Evolutionary conservation across 257 asterid species (phyloP), one percentile per base, ranked within the genome.

Genomic region (Verbascum thapsus): DNA sequence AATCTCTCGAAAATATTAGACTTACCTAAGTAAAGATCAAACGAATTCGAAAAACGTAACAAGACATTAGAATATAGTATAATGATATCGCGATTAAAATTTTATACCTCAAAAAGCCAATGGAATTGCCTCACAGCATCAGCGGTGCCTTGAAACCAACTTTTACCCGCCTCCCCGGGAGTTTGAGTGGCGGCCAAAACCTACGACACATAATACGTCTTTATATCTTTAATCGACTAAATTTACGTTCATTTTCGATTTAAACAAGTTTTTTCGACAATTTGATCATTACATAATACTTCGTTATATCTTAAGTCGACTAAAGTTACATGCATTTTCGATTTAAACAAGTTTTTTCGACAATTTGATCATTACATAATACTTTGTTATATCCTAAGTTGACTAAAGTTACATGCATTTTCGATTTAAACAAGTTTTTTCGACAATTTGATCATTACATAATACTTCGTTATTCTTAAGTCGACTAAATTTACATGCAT

Each of bases 131-230:
- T 41, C 56, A 92, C 97, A 3, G 97, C 99, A 74, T 92, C 99
- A 63, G 97, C 99, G 23, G 99, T 89, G 35, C 97, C 99, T 70
- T 82, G 99, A 76, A 92, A 92, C 99, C 99, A 92, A 51, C 59
- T 80, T 72, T 89, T 89, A 54, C 99, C 99, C 1, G 82, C 74
- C 75, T 81, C 94, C 2, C 99, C 97, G 51, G 95, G 96, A 51
- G 99, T 92, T 79, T 92, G 99, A 43, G 99, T 92, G 42, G 97
- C 99, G 20, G 99, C 96, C 68, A 92, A 79, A 66, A 82, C 97
- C 96, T 91, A 83, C 12, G 5, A 10, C 22, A 56, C 26, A 30
- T 53, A 62, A 72, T 42, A 43, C 68, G 72, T 67, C 34, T 37
- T 43, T 16, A 47, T 58, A 69, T 42, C 26, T 67, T 7, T 32